Evolutionary conservation across 768 basidiomycete species (phyloP), one percentile per base, ranked within the genome.

Genomic region (Leucocoprinus leucothites): DNA sequence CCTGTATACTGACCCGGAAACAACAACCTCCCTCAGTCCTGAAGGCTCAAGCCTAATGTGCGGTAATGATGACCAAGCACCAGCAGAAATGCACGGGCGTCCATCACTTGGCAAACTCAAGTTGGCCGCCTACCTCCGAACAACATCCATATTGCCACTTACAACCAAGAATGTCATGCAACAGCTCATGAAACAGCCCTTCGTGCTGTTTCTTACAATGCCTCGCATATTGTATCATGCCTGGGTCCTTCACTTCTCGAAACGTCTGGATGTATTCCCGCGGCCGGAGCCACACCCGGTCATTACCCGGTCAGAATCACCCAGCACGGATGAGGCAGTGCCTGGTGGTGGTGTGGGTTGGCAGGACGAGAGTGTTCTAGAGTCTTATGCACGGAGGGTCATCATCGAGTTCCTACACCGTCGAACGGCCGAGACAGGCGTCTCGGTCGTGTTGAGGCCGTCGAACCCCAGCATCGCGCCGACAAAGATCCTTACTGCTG

Each of bases 151-250:
- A 19, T 62, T 62, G 6, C 82, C 77, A 22, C 71, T 82, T 21
- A 74, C 75, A 1, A 60, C 71, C 1, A n/a, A 45, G 11, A 67
- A 67, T 34, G 65, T 80, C 34, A 61, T 86, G 19, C 16, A 31
- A 1, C 65, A 74, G 0, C 67, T 87, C 28, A 53, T 64, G 2
- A 63, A 66, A 48, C 69, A 74, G 24, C 87, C 87, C 0, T 70
- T 86, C 49, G 72, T 69, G 3, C 74, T 89, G 8, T 67, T 86
- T 36, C 66, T 82, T 19, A 79, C 82, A 0, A 70, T 82, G 48
- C 75, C 81, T 1, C 74, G 87, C n/a, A 89, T 88, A 51, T 61
- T 83, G 3, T 82, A 78, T 53, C 75, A 84, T 28, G 87, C 87
- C 0, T 79, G 75, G 70, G 71, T 74, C 18, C 64, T 89, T 46